Evolutionary conservation across 176 grass and related monocot species (phyloP).

Genomic region (Ensete glaucum): DNA sequence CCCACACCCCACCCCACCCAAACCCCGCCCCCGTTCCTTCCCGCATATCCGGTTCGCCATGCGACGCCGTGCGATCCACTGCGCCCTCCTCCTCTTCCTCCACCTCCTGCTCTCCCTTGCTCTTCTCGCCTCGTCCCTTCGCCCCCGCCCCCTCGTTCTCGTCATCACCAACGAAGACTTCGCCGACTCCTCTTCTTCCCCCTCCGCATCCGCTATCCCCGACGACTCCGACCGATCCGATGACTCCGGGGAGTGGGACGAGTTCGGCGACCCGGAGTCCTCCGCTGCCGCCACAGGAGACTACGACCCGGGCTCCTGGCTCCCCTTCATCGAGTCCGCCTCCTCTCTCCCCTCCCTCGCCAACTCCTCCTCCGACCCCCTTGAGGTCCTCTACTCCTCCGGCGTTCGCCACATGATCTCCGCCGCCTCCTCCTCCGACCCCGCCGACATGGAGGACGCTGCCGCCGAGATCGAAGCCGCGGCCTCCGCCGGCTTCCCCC

Average conservation of each 20-base stretch:
- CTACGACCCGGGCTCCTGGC: constrained; percentile 50
- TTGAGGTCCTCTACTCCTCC: constrained; percentile 17
- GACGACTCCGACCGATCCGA: constrained; percentile 24
- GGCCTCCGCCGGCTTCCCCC: constrained; percentile 41
- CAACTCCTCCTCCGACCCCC: constrained; percentile 13
- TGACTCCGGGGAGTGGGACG: constrained; percentile 65
- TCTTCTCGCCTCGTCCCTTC: constrained; percentile 16
- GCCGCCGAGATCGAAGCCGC: constrained; percentile 66
- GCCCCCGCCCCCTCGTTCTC: constrained; percentile 52
- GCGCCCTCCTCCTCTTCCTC: constrained; percentile 5
- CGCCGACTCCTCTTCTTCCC: constrained; percentile 37
- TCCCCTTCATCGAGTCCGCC: constrained; percentile 51
- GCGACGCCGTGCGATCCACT: constrained; percentile 2
- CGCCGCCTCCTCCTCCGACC: constrained; percentile 55
- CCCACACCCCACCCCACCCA: too few relatives aligned
- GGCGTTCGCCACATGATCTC: constrained; percentile 41
- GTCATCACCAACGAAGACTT: constrained; percentile 76
- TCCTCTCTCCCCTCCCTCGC: constrained; percentile 19
- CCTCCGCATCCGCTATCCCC: constrained; percentile 12
- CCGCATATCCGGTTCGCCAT: background rate
- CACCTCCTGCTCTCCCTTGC: constrained; percentile 25
- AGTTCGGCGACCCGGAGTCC: constrained; percentile 51
- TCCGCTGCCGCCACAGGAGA: constrained; percentile 26
- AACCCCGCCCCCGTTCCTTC: too few relatives aligned
- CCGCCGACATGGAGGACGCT: constrained; percentile 45